Percentiles rank a stretch among this genome's conserved stretches.
phyloP scores from a whole-genome alignment of 495 filamentous ascomycete genomes.

The Penicillium lagena region DNA sequence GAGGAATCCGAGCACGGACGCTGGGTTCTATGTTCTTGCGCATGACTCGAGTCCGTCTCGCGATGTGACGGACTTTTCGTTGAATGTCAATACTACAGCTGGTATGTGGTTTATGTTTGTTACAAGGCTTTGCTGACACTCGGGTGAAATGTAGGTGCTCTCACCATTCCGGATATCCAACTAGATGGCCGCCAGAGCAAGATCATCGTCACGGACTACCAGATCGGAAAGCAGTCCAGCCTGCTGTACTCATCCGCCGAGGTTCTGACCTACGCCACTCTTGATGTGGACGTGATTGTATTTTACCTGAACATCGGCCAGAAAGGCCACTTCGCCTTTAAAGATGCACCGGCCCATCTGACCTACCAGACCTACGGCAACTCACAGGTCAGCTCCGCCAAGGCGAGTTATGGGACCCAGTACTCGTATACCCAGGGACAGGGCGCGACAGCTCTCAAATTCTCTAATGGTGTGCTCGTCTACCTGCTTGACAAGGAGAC shows the following conservation, averaged over 20 bases:
- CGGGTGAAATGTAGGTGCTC: constrained; percentile 8
- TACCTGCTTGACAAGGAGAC: constrained; percentile 43
- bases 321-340: constrained; percentile 49
- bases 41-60: constrained; percentile 50
- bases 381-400: constrained; percentile 27
- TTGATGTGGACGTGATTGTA: constrained; percentile 41
- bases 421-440: constrained; percentile 27
- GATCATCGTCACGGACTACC: constrained; percentile 65
- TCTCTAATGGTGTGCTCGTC: constrained; percentile 45
- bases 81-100: constrained; percentile 50
- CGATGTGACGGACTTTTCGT: constrained; percentile 46
- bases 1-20: constrained; percentile 47
- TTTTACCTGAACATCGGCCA: constrained; percentile 60
- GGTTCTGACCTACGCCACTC: constrained; percentile 52
- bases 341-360: constrained; percentile 26
- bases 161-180: constrained; percentile 56
- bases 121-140: not conserved
- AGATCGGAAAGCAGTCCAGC: constrained; percentile 41
- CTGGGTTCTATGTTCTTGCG: constrained; percentile 56
- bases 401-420: constrained; percentile 41
- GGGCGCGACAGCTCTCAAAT: constrained; percentile 39
- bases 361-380: constrained; percentile 40
- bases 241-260: constrained; percentile 68
- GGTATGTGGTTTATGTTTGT: constrained; percentile 23
- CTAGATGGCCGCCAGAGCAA: constrained; percentile 67